phyloP scores from a whole-genome alignment of 345 rosid species.

The Sapria himalayana region DNA sequence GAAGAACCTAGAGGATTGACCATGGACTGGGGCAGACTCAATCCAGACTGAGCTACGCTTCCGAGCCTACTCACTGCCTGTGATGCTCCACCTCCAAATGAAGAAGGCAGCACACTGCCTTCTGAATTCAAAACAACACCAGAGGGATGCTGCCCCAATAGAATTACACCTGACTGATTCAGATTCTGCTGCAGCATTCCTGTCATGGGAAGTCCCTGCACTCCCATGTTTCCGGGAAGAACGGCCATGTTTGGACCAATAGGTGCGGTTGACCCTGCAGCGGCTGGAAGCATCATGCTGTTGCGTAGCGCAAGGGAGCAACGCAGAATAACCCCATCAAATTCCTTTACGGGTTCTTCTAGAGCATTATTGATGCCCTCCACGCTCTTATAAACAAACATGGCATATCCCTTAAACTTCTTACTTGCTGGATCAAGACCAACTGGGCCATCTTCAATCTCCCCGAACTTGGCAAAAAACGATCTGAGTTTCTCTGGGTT shows the following conservation, averaged over 20 bases:
- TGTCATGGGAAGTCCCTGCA: no score
- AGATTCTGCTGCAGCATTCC: background rate
- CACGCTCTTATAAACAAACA: background rate
- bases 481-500: slow-evolving; percentile 1
- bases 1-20: background rate
- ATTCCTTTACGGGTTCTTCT: slow-evolving; percentile 2
- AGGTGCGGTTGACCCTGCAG: background rate
- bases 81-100: background rate
- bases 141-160: slow-evolving; percentile 4
- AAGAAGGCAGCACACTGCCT: background rate
- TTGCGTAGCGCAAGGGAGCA: slow-evolving; percentile 1
- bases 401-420: slow-evolving; percentile 5
- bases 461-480: slow-evolving; percentile 7
- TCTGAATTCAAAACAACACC: slow-evolving; percentile 1
- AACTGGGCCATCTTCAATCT: slow-evolving; percentile 7
- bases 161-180: slow-evolving; percentile 2
- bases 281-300: background rate
- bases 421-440: slow-evolving; percentile 4
- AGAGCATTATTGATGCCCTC: slow-evolving; percentile 6
- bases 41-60: slow-evolving; percentile 2
- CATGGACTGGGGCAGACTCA: background rate
- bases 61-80: background rate
- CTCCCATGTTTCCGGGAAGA: background rate
- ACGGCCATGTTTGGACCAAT: background rate
- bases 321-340: background rate